Conservation (phyloP, 2,329 filamentous ascomycete species). For the Lasiodiplodia hormozganensis region DNA sequence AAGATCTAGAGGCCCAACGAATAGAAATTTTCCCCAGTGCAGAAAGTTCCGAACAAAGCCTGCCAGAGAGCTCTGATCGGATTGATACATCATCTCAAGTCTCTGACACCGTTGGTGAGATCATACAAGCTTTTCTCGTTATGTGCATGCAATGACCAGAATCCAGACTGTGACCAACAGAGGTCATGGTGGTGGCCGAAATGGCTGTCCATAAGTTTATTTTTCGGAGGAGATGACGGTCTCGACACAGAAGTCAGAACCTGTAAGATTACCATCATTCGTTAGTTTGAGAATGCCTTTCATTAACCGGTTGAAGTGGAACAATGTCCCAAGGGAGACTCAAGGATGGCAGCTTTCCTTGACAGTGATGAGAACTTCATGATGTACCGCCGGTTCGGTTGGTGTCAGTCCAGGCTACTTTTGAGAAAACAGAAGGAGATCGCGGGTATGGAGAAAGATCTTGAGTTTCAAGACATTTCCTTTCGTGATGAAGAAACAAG, state of each 20-base stretch:
- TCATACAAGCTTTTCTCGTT: not conserved
- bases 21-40: not conserved
- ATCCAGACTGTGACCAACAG: not conserved
- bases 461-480: not conserved
- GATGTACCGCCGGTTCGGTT: conserved; percentile 52
- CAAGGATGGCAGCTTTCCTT: conserved; percentile 47
- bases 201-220: not conserved
- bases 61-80: not conserved
- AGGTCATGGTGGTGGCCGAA: not conserved
- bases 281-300: not conserved
- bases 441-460: conserved; percentile 32
- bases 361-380: conserved; percentile 53
- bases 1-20: not conserved
- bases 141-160: not conserved
- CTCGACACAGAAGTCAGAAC: not conserved
- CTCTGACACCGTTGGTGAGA: not conserved
- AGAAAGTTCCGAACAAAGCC: not conserved
- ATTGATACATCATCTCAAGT: not conserved
- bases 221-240: not conserved
- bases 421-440: conserved; percentile 41
- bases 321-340: conserved; percentile 42
- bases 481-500: not conserved
- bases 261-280: not conserved
- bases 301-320: conserved; percentile 31
- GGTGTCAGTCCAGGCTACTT: conserved; percentile 48